Evolutionary conservation across 1,139 yeast genomes (phyloP), one percentile per base, ranked within the genome.

Genomic region (Kurtzmaniella quercitrusa): DNA sequence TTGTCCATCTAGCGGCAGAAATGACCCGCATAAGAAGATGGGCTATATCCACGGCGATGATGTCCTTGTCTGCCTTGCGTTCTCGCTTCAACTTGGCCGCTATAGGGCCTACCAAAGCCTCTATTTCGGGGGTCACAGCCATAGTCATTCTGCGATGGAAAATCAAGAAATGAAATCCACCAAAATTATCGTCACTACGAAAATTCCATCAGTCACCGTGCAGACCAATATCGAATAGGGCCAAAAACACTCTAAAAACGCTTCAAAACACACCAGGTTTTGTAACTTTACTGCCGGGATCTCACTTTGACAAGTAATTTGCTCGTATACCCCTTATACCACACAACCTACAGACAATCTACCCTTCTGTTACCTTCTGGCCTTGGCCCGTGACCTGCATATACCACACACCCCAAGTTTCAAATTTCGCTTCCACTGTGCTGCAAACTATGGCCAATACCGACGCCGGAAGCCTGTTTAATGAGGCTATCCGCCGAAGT

Each of bases 1-100:
- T 79, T 38, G 79, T 70, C 97, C 98, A 93, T 59, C 96, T 75
- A 3, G 93, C 89, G 2, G 89, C 87, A 0, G 98, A 88, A 17
- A 91, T 84, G 41, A 89, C 94, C 60, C 96, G 78, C 81, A 89
- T 85, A 51, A 93, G 67, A 43, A 93, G 70, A 54, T 89, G 95
- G 15, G 96, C 84, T 7, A 96, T 87, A 46, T 87, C 93, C 41
- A 89, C 69, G 1, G 98, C 98, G 41, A 89, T 87, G 24, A 73
- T 75, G 55, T 83, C 82, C 27, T 95, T 86, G 1, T 89, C 93
- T 6, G 72, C 64, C 40, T 86, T 70, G 57, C 86, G 91, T 45
- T 89, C 81, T 48, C 95, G 80, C 60, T 85, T 85, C 52, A 86
- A 73, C 53, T 75, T 52, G 16, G 60, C 58, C 36, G 69, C 72